phyloP scores from a whole-genome alignment of 768 basidiomycete genomes.

The Tephrocybe sp. region DNA sequence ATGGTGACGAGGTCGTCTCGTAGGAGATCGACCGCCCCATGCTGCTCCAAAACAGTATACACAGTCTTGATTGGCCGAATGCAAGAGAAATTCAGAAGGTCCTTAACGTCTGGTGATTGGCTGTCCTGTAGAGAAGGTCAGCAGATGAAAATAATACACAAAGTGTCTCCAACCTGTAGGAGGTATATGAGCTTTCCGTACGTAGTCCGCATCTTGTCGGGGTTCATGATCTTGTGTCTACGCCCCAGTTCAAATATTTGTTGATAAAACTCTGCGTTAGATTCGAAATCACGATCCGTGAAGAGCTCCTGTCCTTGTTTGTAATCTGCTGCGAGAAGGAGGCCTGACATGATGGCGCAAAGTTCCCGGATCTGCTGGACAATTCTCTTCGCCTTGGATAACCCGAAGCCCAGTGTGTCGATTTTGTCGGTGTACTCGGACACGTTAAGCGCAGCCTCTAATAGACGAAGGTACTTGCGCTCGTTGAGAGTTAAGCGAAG shows the following conservation, averaged over 20 bases:
- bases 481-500: slow-evolving; percentile 72
- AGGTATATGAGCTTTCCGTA: slow-evolving; percentile 87
- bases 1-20: slow-evolving; percentile 73
- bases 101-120: slow-evolving; percentile 78
- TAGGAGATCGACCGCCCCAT: slow-evolving; percentile 65
- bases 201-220: slow-evolving; percentile 87
- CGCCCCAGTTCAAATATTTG: slow-evolving; percentile 79
- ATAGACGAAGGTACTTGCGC: slow-evolving; percentile 81
- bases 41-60: slow-evolving; percentile 61
- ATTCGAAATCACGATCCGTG: slow-evolving; percentile 75
- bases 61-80: slow-evolving; percentile 79
- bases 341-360: slow-evolving; percentile 84
- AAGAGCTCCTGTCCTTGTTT: slow-evolving; percentile 89
- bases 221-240: slow-evolving; percentile 90
- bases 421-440: slow-evolving; percentile 92
- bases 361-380: slow-evolving; percentile 86
- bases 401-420: slow-evolving; percentile 74
- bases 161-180: slow-evolving; percentile 55
- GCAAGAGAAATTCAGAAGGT: slow-evolving; percentile 77
- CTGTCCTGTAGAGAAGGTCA: slow-evolving; percentile 59
- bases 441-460: slow-evolving; percentile 82
- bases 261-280: slow-evolving; percentile 81
- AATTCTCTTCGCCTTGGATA: slow-evolving; percentile 85
- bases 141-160: background rate
- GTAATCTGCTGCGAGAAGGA: slow-evolving; percentile 82